phyloP scores from a whole-genome alignment of 768 basidiomycete genomes.

The Russula virescens region DNA sequence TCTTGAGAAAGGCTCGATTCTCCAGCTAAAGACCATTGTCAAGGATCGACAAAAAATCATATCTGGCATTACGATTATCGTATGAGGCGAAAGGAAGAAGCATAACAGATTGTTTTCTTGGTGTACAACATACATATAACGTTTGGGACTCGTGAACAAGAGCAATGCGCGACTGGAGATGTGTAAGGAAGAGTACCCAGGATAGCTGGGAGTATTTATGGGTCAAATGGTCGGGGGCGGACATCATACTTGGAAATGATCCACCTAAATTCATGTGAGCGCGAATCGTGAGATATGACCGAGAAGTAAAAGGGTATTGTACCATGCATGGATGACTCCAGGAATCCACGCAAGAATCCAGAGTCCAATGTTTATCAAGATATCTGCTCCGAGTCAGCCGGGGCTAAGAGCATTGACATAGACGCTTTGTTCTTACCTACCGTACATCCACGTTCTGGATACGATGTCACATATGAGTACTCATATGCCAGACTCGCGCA shows the following conservation, averaged over 20 bases:
- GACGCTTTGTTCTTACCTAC: slow-evolving; percentile 25
- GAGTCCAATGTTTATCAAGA: slow-evolving; percentile 37
- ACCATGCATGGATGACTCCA: no score
- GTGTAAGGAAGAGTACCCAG: no score
- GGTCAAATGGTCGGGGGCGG: no score
- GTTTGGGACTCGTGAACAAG: neutral
- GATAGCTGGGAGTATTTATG: no score
- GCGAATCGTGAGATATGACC: no score
- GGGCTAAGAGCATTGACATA: neutral
- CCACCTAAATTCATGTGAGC: no score
- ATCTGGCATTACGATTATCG: neutral
- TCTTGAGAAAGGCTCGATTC: neutral
- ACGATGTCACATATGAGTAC: neutral
- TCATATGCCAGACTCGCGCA: neutral
- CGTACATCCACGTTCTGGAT: slow-evolving; percentile 26
- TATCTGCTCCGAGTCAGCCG: slow-evolving; percentile 26
- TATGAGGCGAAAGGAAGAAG: neutral
- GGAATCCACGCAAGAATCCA: slow-evolving; percentile 44
- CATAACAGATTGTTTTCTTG: neutral
- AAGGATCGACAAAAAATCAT: neutral
- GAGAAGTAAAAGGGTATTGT: no score
- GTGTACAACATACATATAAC: slow-evolving; percentile 1
- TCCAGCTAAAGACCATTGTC: neutral
- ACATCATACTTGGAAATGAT: no score
- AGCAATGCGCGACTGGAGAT: neutral